A percentile compares a stretch with the other conserved stretches of the same genome.
phyloP scores from a whole-genome alignment of 352 stramenopile species.

The Phytopythium oedochilum region DNA sequence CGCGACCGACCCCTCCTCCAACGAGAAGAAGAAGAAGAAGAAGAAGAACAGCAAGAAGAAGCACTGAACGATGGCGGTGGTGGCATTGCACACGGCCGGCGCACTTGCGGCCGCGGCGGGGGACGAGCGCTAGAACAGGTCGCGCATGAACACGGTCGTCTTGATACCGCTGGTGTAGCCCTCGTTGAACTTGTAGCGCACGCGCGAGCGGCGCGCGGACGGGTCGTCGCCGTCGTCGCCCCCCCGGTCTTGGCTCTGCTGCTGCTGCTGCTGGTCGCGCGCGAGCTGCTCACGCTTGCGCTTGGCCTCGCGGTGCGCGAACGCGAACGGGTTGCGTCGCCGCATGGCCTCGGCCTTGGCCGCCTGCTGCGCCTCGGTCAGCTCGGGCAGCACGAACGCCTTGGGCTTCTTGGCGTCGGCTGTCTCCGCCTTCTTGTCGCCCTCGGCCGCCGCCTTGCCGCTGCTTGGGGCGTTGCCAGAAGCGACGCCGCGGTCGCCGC shows the following conservation, averaged over 20 bases:
- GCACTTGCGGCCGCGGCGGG: too few species aligned
- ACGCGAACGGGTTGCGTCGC: slow-evolving; percentile 77
- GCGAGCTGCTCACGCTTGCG: slow-evolving; percentile 56
- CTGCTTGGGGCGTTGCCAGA: neutral
- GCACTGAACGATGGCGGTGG: slow-evolving; percentile 14
- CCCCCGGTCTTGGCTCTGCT: neutral
- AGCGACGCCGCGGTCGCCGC: slow-evolving; percentile 7
- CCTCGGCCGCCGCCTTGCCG: neutral
- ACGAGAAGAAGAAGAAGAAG: slow-evolving; percentile 24
- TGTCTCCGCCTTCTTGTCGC: slow-evolving; percentile 8
- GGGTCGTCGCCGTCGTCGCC: slow-evolving; percentile 8
- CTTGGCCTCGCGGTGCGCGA: slow-evolving; percentile 76
- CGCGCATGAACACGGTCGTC: slow-evolving; percentile 80
- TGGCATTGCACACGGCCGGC: too few species aligned
- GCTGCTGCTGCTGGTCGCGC: slow-evolving; percentile 34
- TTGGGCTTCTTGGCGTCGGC: slow-evolving; percentile 22
- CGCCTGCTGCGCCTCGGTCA: slow-evolving; percentile 52
- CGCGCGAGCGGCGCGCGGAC: slow-evolving; percentile 24
- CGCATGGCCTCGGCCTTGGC: slow-evolving; percentile 58
- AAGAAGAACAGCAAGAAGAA: slow-evolving; percentile 46
- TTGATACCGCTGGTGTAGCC: slow-evolving; percentile 90
- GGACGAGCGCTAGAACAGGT: slow-evolving; percentile 57
- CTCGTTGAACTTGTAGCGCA: slow-evolving; percentile 90
- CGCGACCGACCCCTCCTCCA: slow-evolving; percentile 1
- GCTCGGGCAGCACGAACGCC: slow-evolving; percentile 43